phyloP scores from a whole-genome alignment of 1,139 yeast genomes.

The Debaryomyces singareniensis region DNA sequence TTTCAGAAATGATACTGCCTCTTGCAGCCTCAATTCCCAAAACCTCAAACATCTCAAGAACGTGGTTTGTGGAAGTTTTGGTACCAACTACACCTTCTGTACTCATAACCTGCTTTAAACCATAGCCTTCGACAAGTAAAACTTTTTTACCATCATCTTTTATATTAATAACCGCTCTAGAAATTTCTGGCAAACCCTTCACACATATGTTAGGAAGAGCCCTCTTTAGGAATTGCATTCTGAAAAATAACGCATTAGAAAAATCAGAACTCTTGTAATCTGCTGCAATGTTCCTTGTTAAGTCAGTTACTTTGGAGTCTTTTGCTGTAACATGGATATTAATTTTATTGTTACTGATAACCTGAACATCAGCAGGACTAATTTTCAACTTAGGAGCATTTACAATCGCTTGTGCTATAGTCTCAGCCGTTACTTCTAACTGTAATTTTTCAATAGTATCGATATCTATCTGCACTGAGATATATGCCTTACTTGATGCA shows the following conservation, averaged over 20 bases:
- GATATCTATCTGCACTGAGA: slow-evolving; percentile 78
- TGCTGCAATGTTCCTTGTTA: slow-evolving; percentile 18
- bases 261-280: slow-evolving; percentile 22
- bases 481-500: slow-evolving; percentile 68
- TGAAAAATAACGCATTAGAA: slow-evolving; percentile 57
- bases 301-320: slow-evolving; percentile 42
- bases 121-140: slow-evolving; percentile 94
- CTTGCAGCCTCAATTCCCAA: slow-evolving; percentile 98
- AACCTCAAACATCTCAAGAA: slow-evolving; percentile 81
- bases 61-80: slow-evolving; percentile 85
- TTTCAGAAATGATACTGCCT: slow-evolving; percentile 85
- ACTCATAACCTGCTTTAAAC: slow-evolving; percentile 91
- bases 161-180: slow-evolving; percentile 95
- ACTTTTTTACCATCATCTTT: slow-evolving; percentile 83
- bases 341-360: slow-evolving; percentile 61
- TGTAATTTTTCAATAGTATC: slow-evolving; percentile 84
- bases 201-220: slow-evolving; percentile 82
- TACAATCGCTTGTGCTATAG: slow-evolving; percentile 77
- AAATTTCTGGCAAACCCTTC: slow-evolving; percentile 84
- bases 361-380: slow-evolving; percentile 61
- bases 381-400: slow-evolving; percentile 89
- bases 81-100: slow-evolving; percentile 95
- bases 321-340: slow-evolving; percentile 63
- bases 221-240: slow-evolving; percentile 86
- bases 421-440: slow-evolving; percentile 78